phyloP scores from a whole-genome alignment of 2,329 filamentous ascomycete genomes.

The Tolypocladium paradoxum region DNA sequence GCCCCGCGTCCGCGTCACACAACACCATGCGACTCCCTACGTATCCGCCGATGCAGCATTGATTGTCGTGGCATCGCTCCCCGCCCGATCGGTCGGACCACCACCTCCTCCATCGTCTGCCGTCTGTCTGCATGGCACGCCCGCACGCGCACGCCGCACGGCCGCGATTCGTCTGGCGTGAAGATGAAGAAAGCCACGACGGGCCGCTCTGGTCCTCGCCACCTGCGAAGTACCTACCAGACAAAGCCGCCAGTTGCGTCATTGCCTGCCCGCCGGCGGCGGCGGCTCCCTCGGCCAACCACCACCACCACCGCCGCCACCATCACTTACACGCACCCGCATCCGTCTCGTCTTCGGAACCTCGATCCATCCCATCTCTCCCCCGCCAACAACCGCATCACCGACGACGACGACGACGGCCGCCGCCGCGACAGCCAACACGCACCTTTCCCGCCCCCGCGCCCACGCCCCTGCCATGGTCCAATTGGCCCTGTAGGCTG shows the following conservation, averaged over 20 bases:
- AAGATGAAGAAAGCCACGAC: too few species aligned
- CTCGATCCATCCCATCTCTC: background rate
- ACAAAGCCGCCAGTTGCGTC: background rate
- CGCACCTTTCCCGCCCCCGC: background rate
- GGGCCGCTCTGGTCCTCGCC: too few species aligned
- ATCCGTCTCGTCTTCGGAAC: background rate
- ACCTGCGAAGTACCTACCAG: too few species aligned
- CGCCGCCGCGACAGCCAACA: background rate
- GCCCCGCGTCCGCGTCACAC: too few species aligned
- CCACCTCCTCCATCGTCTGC: too few species aligned
- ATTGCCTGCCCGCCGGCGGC: background rate
- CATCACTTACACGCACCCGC: background rate
- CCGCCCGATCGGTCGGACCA: too few species aligned
- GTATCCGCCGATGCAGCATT: too few species aligned
- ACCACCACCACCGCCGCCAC: background rate
- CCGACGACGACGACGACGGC: background rate
- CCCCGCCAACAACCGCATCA: background rate
- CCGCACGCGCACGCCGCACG: too few species aligned
- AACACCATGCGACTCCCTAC: too few species aligned
- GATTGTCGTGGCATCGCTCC: too few species aligned
- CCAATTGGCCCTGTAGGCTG: background rate
- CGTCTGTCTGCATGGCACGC: too few species aligned
- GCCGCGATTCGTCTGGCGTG: background rate
- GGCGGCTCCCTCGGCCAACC: background rate
- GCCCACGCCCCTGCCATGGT: background rate